Evolutionary conservation across 169 alveolate species (phyloP), one percentile per base, ranked within the genome.

Genomic region (Plasmodium chabaudi): DNA sequence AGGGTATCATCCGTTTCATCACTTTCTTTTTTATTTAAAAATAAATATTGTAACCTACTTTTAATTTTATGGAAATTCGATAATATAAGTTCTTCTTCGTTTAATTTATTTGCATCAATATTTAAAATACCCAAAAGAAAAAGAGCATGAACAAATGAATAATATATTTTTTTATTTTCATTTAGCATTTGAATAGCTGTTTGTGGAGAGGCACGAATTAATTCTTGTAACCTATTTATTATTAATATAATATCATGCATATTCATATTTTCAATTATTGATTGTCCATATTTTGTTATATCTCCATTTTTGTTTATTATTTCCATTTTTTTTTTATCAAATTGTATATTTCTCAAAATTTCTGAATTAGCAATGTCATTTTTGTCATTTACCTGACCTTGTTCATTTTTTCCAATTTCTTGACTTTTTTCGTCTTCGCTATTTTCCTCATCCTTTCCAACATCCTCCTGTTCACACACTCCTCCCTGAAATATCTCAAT

Each of bases 51-150:
- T 25, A 82, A 67, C 25, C 17, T 9, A 82, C 27, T 67, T 70
- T 82, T 82, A 39, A 82, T 68, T 15, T 59, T 44, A 19, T 67
- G 59, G 34, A 82, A 82, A 21, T 67, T 23, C 2, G 56, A 21
- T 12, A 27, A 13, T 13, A 7, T 51, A n/a, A 82, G 19, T 12
- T 82, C 90, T 59, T 82, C 90, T 9, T 55, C 49, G n/a, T 25
- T 68, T 25, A 82, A 60, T 2, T 44, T 49, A 10, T 23, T 67
- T 13, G 60, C 56, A 17, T 67, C 84, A 1, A 67, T 12, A 19
- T 67, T 82, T 82, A 82, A 59, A 60, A 82, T 82, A 0, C 90
- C 90, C 6, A 82, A 6, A 67, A 82, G 82, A 71, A 82, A 82
- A 25, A 82, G 90, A 17, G 90, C 72, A 82, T 82, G 90, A 23